Conservation (phyloP, 768 basidiomycete species). For the Leucogyrophana mollusca region DNA sequence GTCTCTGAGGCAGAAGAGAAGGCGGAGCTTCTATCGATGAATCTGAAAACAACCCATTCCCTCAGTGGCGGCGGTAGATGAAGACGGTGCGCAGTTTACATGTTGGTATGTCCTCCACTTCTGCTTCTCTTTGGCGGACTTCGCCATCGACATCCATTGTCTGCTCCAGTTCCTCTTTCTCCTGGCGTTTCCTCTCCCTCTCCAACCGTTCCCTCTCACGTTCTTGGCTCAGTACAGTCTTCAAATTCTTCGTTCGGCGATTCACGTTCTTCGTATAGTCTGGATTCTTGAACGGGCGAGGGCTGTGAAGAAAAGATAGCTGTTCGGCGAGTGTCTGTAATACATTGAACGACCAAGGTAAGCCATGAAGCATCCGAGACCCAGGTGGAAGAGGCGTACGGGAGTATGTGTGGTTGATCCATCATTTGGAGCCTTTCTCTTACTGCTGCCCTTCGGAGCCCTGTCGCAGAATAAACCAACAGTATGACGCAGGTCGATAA, state of each 20-base stretch:
- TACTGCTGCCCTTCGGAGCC: slow-evolving; percentile 28
- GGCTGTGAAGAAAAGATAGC: slow-evolving; percentile 66
- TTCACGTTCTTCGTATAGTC: slow-evolving; percentile 69
- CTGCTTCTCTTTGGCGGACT: slow-evolving; percentile 12
- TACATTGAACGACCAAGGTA: neutral
- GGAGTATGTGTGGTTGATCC: slow-evolving; percentile 17
- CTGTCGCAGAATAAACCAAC: too few relatives aligned
- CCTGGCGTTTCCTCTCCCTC: slow-evolving; percentile 54
- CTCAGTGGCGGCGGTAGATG: neutral
- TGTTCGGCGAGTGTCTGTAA: slow-evolving; percentile 69
- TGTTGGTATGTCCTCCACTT: slow-evolving; percentile 66
- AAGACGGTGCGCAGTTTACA: slow-evolving; percentile 43
- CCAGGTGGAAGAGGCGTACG: slow-evolving; percentile 9
- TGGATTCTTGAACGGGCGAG: slow-evolving; percentile 78
- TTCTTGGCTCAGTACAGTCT: slow-evolving; percentile 75
- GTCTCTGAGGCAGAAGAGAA: slow-evolving; percentile 70
- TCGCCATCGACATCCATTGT: slow-evolving; percentile 60
- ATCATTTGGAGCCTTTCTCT: slow-evolving; percentile 10
- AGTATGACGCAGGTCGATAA: too few relatives aligned
- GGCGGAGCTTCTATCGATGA: slow-evolving; percentile 84
- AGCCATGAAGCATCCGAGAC: neutral
- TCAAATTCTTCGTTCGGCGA: slow-evolving; percentile 76
- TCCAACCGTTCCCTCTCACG: slow-evolving; percentile 73
- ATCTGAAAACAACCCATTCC: slow-evolving; percentile 39
- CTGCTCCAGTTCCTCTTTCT: slow-evolving; percentile 40